phyloP scores from a whole-genome alignment of 2,329 filamentous ascomycete species.

The Scleromitrula shiraiana region DNA sequence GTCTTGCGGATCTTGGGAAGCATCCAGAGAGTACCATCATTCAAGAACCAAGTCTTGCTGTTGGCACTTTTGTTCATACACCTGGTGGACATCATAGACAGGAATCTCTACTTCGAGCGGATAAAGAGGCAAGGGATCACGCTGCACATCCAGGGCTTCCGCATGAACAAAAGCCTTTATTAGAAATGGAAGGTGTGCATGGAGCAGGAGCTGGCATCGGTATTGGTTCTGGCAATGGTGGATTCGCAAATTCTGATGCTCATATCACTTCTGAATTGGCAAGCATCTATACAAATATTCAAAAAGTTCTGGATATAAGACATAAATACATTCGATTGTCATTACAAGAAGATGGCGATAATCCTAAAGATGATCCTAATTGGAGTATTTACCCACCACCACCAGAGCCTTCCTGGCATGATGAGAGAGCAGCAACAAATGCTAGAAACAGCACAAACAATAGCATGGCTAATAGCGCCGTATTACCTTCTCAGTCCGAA shows the following conservation, averaged over 20 bases:
- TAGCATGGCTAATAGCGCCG: slow-evolving; percentile 33
- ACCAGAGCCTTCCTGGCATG: slow-evolving; percentile 83
- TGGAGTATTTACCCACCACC: slow-evolving; percentile 91
- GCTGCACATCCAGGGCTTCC: slow-evolving; percentile 41
- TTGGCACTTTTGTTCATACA: slow-evolving; percentile 2
- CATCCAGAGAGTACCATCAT: slow-evolving; percentile 26
- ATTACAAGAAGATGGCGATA: slow-evolving; percentile 71
- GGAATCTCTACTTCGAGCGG: slow-evolving; percentile 23
- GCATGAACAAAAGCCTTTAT: slow-evolving; percentile 45
- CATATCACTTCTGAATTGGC: slow-evolving; percentile 77
- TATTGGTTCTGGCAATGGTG: slow-evolving; percentile 51
- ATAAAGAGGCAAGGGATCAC: slow-evolving; percentile 34
- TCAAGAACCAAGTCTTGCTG: slow-evolving; percentile 23
- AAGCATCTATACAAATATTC: slow-evolving; percentile 83
- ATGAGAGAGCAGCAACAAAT: slow-evolving; percentile 31
- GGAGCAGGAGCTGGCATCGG: slow-evolving; percentile 51
- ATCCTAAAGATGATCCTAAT: slow-evolving; percentile 73
- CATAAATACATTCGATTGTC: slow-evolving; percentile 86
- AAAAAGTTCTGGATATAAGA: slow-evolving; percentile 78
- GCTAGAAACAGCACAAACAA: slow-evolving; percentile 39
- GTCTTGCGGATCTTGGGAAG: slow-evolving; percentile 25
- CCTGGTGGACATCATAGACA: slow-evolving; percentile 12
- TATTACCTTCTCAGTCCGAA: slow-evolving; percentile 27
- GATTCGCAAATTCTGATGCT: slow-evolving; percentile 64
- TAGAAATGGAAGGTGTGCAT: slow-evolving; percentile 46